Evolutionary conservation across 306 rosid species (phyloP), one percentile per base, ranked within the genome.

Genomic region (Benincasa hispida): DNA sequence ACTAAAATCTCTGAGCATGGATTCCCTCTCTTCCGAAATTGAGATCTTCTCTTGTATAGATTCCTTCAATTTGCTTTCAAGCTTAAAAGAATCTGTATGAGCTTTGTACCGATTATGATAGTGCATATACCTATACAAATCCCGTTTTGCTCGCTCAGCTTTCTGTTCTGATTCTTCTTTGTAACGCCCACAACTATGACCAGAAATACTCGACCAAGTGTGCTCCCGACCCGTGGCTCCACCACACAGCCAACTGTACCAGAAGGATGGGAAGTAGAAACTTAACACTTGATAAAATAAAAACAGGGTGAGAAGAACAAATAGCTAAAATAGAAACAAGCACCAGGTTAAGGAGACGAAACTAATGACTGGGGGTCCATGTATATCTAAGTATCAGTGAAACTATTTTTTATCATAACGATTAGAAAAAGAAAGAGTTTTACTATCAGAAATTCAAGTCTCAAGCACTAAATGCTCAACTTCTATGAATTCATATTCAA

Each of bases 171-270:
- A 60, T 8, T 89, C 96, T 61, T 54, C 90, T 83, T 88, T 86
- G 85, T 78, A 95, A 59, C 97, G 96, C 79, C 98, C 99, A 85
- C 99, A 95, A 81, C 98, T 95, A 73, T 95, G 99, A 81, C 96
- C 96, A 41, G 90, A 78, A 82, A 94, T 94, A 76, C 82, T 84
- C 22, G 96, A 81, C 96, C 96, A 90, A 41, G 95, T 92, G 82
- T 94, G 99, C 55, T 88, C 92, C 58, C 93, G 83, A 8, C 98
- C 98, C 50, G 99, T 95, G 50, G 98, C 97, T 82, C 89, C 98
- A 75, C 96, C 99, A 82, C 99, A 95, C 39, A 90, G 82, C 99
- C 99, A 95, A 86, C 99, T 95, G 96, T 85, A 85, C 15, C 82
- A 77, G 83, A 57, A 78, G n/a, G 68, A 81, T 45, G 37, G 57